A percentile compares a stretch with the other conserved stretches of the same genome.
Conservation (phyloP, 2,329 filamentous ascomycete species). For the Fusarium miscanthi region DNA sequence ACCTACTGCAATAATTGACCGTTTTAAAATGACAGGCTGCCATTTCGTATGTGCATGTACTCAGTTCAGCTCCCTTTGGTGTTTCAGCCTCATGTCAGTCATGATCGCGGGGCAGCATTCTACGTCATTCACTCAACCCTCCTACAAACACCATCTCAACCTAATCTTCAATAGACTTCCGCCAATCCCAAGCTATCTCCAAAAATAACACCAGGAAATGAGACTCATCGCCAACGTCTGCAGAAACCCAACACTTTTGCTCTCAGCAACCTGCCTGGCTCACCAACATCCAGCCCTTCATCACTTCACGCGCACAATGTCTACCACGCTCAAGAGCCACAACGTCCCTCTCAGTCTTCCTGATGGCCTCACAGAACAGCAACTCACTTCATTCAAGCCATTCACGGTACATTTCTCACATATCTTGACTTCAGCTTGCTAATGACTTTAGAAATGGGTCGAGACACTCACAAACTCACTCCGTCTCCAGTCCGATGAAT, state of each 20-base stretch:
- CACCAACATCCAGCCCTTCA: not conserved
- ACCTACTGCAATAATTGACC: accelerated
- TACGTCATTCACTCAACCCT: constrained; percentile 18
- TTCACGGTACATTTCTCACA: constrained; percentile 56
- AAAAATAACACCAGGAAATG: constrained; percentile 17
- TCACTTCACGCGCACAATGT: constrained; percentile 30
- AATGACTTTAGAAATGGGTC: constrained; percentile 59
- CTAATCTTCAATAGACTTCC: not conserved
- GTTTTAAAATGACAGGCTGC: not conserved
- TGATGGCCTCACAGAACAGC: constrained; percentile 56
- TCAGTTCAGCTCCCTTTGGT: not conserved
- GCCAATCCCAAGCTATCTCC: not conserved
- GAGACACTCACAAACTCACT: constrained; percentile 60
- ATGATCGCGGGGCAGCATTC: not conserved
- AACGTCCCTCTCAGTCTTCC: constrained; percentile 58
- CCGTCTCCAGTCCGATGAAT: constrained; percentile 53
- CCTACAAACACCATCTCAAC: not conserved
- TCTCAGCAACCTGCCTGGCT: constrained; percentile 1
- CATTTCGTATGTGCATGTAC: not conserved
- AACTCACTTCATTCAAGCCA: constrained; percentile 60
- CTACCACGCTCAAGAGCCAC: constrained; percentile 40
- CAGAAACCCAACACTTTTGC: constrained; percentile 1
- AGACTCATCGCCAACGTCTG: constrained; percentile 5
- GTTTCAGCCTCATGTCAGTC: not conserved
- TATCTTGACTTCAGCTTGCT: not conserved